A percentile compares a stretch with the other conserved stretches of the same genome.
These are phyloP conservation scores for Amanita brunnescens DNA, from an alignment of 768 basidiomycete genomes.

Conservation along the genomic window DNA sequence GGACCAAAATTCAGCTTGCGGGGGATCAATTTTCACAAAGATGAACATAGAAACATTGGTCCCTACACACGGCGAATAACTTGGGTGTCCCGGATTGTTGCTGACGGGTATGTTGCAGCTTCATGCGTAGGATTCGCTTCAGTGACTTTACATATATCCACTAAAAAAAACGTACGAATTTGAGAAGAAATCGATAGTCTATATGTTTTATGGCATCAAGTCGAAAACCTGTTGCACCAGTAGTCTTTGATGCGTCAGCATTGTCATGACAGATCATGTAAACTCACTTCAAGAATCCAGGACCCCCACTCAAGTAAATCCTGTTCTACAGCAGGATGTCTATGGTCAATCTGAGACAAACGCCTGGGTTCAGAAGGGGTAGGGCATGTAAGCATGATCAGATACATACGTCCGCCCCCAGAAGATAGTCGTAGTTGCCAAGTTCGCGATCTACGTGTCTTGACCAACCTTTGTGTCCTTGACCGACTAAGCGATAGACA, in stretches of 20 bases:
- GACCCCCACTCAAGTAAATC: conserved; percentile 72
- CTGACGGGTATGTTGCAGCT: conserved; percentile 48
- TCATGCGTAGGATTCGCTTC: background rate
- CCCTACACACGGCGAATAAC: conserved; percentile 52
- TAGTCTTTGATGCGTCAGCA: conserved; percentile 37
- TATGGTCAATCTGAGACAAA: conserved; percentile 60
- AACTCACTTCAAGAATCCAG: conserved; percentile 53
- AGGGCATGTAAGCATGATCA: background rate
- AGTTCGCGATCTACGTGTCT: conserved; percentile 69
- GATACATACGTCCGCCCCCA: conserved; percentile 57
- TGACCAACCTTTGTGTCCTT: conserved; percentile 75
- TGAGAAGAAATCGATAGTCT: conserved; percentile 57
- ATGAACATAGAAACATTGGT: background rate
- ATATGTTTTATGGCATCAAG: conserved; percentile 92
- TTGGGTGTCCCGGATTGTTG: conserved; percentile 30
- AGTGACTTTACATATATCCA: background rate
- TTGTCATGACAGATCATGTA: background rate
- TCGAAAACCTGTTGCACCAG: conserved; percentile 66
- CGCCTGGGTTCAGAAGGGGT: background rate
- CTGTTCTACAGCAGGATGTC: conserved; percentile 69
- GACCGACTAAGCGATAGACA: conserved; percentile 66
- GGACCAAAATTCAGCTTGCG: conserved; percentile 79
- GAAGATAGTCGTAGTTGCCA: conserved; percentile 83
- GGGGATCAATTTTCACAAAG: conserved; percentile 3
- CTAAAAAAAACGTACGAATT: conserved; percentile 47